Percentiles rank a stretch among this genome's conserved stretches.
phyloP scores from a whole-genome alignment of 225 moss, liverwort and hornwort species.

The Ulota crispa region DNA sequence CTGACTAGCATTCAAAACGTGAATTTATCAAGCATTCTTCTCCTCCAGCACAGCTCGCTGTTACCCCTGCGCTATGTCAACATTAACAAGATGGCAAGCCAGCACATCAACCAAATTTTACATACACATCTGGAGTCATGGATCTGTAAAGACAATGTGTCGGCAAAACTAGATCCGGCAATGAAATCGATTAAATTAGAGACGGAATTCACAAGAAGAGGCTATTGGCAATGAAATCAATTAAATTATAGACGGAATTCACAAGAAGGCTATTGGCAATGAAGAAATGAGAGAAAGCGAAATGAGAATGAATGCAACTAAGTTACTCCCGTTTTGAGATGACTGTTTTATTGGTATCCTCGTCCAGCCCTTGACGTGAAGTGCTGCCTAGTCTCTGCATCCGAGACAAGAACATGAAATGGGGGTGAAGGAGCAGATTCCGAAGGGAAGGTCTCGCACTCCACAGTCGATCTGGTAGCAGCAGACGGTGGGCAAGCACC shows the following conservation, averaged over 20 bases:
- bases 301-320: constrained; percentile 37
- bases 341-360: constrained; percentile 41
- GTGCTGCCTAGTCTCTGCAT: constrained; percentile 41
- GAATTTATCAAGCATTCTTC: neutral
- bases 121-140: neutral
- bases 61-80: neutral
- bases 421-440: constrained; percentile 59
- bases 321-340: constrained; percentile 31
- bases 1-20: neutral
- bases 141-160: too few relatives aligned
- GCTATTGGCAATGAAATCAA: neutral
- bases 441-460: constrained; percentile 50
- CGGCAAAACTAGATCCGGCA: neutral
- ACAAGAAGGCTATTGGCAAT: neutral
- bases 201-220: neutral
- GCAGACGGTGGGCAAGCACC: constrained; percentile 62
- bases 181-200: neutral
- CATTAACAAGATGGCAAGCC: neutral
- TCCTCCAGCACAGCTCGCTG: neutral
- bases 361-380: neutral
- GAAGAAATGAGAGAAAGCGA: constrained; percentile 10
- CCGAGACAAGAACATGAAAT: constrained; percentile 58
- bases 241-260: neutral
- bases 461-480: constrained; percentile 60
- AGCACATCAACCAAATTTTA: neutral